Evolutionary conservation across 768 basidiomycete species (phyloP).

Genomic region (Boletus sp.): DNA sequence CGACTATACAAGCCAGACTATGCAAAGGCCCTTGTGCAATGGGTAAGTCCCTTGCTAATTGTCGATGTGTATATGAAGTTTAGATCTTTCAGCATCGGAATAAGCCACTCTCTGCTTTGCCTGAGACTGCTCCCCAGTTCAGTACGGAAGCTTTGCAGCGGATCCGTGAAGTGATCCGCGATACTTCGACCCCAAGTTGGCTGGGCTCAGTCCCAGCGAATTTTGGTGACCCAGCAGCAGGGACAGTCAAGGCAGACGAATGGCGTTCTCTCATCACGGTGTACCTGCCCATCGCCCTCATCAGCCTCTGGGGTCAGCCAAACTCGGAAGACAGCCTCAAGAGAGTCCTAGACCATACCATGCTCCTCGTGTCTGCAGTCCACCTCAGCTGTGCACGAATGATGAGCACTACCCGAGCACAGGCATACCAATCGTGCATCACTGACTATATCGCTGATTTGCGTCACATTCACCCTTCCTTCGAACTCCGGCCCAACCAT

Average conservation of each 20-base stretch:
- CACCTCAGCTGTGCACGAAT: conserved; percentile 10
- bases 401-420: neutral
- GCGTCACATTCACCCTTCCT: conserved; percentile 4
- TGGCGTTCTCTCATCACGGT: conserved; percentile 1
- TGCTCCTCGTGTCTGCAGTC: no score
- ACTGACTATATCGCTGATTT: conserved; percentile 20
- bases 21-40: conserved; percentile 1
- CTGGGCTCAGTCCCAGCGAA: neutral
- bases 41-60: no score
- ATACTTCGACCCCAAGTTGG: no score
- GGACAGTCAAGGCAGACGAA: neutral
- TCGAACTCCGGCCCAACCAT: conserved; percentile 23
- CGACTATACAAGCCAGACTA: conserved; percentile 1
- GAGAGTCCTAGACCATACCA: neutral
- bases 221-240: neutral
- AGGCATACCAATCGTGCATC: conserved; percentile 17
- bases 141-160: neutral
- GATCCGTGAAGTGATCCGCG: neutral
- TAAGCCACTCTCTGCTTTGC: neutral
- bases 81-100: no score
- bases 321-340: neutral
- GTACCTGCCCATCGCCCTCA: neutral
- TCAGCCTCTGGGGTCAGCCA: neutral
- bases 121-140: no score
- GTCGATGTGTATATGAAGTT: no score